A percentile compares a stretch with the other conserved stretches of the same genome.
These are phyloP conservation scores for Epithemia pelagica DNA, from an alignment of 108 stramenopile genomes.

Conservation along the genomic window DNA sequence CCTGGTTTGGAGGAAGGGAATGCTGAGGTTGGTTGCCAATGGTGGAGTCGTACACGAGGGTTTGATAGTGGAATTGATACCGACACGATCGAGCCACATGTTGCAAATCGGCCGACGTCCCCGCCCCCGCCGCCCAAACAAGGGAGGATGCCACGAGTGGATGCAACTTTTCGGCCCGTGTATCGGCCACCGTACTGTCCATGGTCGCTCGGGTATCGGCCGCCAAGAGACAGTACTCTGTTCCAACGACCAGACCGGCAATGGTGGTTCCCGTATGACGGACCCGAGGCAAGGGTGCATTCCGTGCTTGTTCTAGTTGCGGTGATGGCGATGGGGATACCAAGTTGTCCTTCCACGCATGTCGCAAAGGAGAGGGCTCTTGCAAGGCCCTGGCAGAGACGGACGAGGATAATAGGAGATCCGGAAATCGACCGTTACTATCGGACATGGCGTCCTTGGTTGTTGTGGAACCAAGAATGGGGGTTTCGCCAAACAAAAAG, in stretches of 20 bases:
- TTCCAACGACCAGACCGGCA: constrained; percentile 25
- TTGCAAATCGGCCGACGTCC: constrained; percentile 79
- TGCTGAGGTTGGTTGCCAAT: neutral
- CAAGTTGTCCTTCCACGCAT: no score
- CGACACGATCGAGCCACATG: constrained; percentile 35
- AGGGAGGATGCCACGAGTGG: constrained; percentile 26
- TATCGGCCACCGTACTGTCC: constrained; percentile 72
- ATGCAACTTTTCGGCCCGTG: constrained; percentile 64
- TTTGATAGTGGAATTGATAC: constrained; percentile 26
- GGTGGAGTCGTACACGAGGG: constrained; percentile 11
- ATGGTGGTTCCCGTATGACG: constrained; percentile 67
- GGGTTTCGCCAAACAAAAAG: no score
- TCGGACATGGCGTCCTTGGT: no score
- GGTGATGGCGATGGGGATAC: no score
- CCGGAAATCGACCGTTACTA: no score
- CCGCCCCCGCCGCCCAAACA: constrained; percentile 76
- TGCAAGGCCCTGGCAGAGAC: no score
- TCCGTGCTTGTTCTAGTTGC: no score
- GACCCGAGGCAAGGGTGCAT: neutral
- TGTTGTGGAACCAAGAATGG: no score
- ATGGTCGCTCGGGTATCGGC: constrained; percentile 81
- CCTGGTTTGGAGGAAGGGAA: no score
- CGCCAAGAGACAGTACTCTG: constrained; percentile 41
- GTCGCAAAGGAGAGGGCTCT: no score
- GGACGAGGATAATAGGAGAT: no score